Evolutionary conservation across 345 rosid genomes (phyloP).

Genomic region (Raphanus raphanistrum): DNA sequence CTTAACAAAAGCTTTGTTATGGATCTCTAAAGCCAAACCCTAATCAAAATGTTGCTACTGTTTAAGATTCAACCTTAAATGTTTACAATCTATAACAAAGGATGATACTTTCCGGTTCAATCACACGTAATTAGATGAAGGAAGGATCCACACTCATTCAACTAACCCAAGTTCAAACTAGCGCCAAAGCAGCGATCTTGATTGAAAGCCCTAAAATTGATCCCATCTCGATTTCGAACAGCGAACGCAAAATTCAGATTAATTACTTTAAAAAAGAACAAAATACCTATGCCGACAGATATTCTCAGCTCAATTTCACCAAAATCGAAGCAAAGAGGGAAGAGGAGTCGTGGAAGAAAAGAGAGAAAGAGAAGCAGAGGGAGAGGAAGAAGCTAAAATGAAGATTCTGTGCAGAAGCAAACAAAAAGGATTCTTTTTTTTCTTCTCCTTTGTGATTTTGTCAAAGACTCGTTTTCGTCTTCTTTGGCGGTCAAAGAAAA

Average conservation of each 20-base stretch:
- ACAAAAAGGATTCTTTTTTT: background rate
- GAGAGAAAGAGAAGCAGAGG: background rate
- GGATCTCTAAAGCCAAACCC: background rate
- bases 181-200: background rate
- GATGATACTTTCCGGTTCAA: background rate
- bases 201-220: background rate
- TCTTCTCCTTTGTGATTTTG: slow-evolving; percentile 10
- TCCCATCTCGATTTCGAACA: background rate
- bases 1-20: background rate
- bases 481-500: slow-evolving; percentile 32
- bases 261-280: background rate
- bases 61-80: background rate
- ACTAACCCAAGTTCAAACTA: background rate
- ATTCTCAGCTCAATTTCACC: background rate
- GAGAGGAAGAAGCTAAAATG: background rate
- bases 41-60: background rate
- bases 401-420: background rate
- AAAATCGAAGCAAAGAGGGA: slow-evolving; percentile 1
- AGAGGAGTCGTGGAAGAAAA: background rate
- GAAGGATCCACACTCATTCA: background rate
- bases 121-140: background rate
- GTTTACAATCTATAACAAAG: background rate
- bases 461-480: slow-evolving; percentile 18
- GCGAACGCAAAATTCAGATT: background rate
- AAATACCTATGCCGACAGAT: background rate